Evolutionary conservation across 2,329 filamentous ascomycete genomes (phyloP).

Genomic region (Epichloe uncinata): DNA sequence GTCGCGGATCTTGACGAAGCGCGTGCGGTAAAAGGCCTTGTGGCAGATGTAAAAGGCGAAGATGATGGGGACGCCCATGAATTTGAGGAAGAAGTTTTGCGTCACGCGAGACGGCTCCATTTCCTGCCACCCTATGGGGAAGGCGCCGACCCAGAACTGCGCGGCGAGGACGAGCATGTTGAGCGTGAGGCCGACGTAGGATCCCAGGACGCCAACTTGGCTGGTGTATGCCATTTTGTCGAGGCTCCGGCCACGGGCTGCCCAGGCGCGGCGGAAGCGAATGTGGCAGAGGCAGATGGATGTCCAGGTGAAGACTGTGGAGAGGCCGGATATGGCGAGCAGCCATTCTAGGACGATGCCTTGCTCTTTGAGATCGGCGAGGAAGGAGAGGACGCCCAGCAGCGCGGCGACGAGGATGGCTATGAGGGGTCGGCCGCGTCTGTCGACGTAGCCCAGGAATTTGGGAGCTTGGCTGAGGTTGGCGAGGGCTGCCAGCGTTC

Average conservation of each 20-base stretch:
- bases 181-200: slow-evolving; percentile 64
- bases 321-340: slow-evolving; percentile 58
- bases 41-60: slow-evolving; percentile 54
- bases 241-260: slow-evolving; percentile 51
- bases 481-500: slow-evolving; percentile 78
- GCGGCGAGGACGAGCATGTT: slow-evolving; percentile 65
- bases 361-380: slow-evolving; percentile 51
- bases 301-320: slow-evolving; percentile 66
- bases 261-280: slow-evolving; percentile 78
- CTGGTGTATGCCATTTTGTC: slow-evolving; percentile 70
- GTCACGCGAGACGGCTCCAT: slow-evolving; percentile 34
- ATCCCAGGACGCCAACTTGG: slow-evolving; percentile 66
- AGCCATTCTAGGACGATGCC: slow-evolving; percentile 65
- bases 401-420: slow-evolving; percentile 55
- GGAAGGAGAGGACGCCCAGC: slow-evolving; percentile 61
- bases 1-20: slow-evolving; percentile 51
- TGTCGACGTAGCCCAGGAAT: slow-evolving; percentile 69
- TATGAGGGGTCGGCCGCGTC: slow-evolving; percentile 63
- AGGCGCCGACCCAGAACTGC: slow-evolving; percentile 81
- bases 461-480: slow-evolving; percentile 75
- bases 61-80: slow-evolving; percentile 57
- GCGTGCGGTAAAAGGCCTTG: slow-evolving; percentile 61
- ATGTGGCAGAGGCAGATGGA: slow-evolving; percentile 87
- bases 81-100: slow-evolving; percentile 59
- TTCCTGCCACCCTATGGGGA: slow-evolving; percentile 48